Percentiles rank a stretch among this genome's conserved stretches.
Evolutionary conservation across 495 filamentous ascomycete genomes (phyloP).

Genomic region (Neohortaea acidophila): DNA sequence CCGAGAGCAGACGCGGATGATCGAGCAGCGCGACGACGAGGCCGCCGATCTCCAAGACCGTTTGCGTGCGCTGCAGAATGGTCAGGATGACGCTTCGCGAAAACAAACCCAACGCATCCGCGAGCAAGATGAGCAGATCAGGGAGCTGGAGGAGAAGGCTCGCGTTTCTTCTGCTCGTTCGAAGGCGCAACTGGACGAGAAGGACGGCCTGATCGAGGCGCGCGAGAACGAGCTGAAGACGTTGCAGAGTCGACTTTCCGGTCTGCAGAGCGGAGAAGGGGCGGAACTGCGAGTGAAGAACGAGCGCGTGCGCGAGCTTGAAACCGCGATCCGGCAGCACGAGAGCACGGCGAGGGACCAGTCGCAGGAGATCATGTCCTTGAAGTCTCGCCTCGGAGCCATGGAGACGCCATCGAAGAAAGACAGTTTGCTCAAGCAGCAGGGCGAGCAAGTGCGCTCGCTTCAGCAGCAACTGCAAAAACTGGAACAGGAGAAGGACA

Average conservation of each 20-base stretch:
- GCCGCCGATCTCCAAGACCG: slow-evolving; percentile 14
- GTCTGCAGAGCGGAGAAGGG: slow-evolving; percentile 10
- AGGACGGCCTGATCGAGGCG: slow-evolving; percentile 15
- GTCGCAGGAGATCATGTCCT: slow-evolving; percentile 12
- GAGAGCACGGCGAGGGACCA: slow-evolving; percentile 12
- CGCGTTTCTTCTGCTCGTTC: slow-evolving; percentile 7
- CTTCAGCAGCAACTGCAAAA: slow-evolving; percentile 12
- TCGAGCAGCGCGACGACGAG: slow-evolving; percentile 18
- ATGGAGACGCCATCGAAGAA: slow-evolving; percentile 20
- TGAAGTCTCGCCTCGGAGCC: slow-evolving; percentile 13
- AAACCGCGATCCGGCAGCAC: slow-evolving; percentile 10
- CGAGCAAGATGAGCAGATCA: slow-evolving; percentile 14
- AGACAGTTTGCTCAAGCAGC: slow-evolving; percentile 14
- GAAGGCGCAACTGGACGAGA: slow-evolving; percentile 16
- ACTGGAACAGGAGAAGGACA: slow-evolving; percentile 16
- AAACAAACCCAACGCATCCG: slow-evolving; percentile 13
- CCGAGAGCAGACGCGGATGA: slow-evolving; percentile 16
- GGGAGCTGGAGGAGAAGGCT: slow-evolving; percentile 18
- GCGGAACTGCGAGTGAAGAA: slow-evolving; percentile 13
- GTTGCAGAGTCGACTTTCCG: slow-evolving; percentile 12
- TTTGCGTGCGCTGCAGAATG: slow-evolving; percentile 11
- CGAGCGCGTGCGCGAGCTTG: slow-evolving; percentile 15
- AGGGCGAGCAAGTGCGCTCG: slow-evolving; percentile 13
- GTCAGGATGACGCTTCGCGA: slow-evolving; percentile 9
- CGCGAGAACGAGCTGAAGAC: slow-evolving; percentile 14